Evolutionary conservation across 352 stramenopile genomes (phyloP).

Genomic region (Phytophthora multivora): DNA sequence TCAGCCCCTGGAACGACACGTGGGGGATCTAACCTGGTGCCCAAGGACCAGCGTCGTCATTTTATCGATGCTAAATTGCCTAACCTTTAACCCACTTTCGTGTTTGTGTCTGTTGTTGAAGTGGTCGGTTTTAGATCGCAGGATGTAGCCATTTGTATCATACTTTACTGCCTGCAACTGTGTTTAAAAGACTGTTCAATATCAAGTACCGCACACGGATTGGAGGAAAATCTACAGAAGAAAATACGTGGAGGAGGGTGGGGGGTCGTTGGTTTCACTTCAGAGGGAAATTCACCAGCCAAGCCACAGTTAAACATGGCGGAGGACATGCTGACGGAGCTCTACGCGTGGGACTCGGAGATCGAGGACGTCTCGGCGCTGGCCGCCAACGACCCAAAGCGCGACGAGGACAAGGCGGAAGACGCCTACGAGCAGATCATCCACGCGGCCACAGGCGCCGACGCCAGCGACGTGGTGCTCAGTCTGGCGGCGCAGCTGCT

Average conservation of each 20-base stretch:
- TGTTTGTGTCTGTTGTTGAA: conserved; percentile 11
- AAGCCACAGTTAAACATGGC: conserved; percentile 7
- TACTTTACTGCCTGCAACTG: not conserved
- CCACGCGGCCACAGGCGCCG: conserved; percentile 39
- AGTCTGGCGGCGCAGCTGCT: conserved; percentile 75
- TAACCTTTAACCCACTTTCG: not conserved
- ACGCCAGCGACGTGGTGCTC: conserved; percentile 54
- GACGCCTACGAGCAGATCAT: conserved; percentile 84
- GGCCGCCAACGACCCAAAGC: conserved; percentile 44
- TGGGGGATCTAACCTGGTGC: conserved; percentile 1
- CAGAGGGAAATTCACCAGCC: conserved; percentile 26
- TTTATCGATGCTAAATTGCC: conserved; percentile 14
- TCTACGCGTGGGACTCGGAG: conserved; percentile 72
- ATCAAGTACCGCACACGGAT: conserved; percentile 12
- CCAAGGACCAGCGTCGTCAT: not conserved
- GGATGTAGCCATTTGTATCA: not conserved
- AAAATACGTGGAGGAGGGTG: conserved; percentile 22
- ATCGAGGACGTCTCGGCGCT: conserved; percentile 69
- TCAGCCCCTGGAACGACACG: not conserved
- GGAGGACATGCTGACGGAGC: conserved; percentile 55
- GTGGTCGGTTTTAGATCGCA: not conserved
- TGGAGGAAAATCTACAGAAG: conserved; percentile 28
- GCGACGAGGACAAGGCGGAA: conserved; percentile 73
- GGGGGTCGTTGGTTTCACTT: conserved; percentile 1
- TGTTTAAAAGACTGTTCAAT: conserved; percentile 7